Percentiles rank a stretch among this genome's conserved stretches.
Evolutionary conservation across 1,139 yeast species (phyloP).

Genomic region (Yamadazyma siamensis): DNA sequence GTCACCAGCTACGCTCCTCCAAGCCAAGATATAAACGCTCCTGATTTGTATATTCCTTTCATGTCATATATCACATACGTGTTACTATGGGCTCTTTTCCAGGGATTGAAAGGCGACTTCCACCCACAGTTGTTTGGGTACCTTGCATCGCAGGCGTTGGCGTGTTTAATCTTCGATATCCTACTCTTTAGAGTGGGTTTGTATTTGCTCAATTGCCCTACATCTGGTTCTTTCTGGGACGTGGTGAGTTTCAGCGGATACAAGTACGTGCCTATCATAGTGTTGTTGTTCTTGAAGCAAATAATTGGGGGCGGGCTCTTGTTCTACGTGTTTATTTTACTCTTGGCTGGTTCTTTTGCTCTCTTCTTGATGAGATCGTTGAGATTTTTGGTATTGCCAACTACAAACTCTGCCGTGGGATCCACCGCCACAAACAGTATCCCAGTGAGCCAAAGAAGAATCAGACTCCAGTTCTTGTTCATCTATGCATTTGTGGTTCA

Average conservation of each 20-base stretch:
- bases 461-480: slow-evolving; percentile 83
- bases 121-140: slow-evolving; percentile 92
- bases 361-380: slow-evolving; percentile 81
- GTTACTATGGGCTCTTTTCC: slow-evolving; percentile 76
- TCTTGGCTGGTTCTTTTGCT: slow-evolving; percentile 50
- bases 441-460: slow-evolving; percentile 68
- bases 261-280: slow-evolving; percentile 79
- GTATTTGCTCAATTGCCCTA: slow-evolving; percentile 48
- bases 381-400: slow-evolving; percentile 67
- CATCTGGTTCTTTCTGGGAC: slow-evolving; percentile 66
- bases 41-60: slow-evolving; percentile 92
- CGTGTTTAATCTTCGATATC: slow-evolving; percentile 73
- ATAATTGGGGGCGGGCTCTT: slow-evolving; percentile 33
- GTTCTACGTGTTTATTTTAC: slow-evolving; percentile 38
- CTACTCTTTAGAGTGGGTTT: slow-evolving; percentile 42
- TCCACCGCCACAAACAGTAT: slow-evolving; percentile 49
- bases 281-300: slow-evolving; percentile 49
- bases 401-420: slow-evolving; percentile 34
- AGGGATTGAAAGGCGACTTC: slow-evolving; percentile 86
- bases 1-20: slow-evolving; percentile 58
- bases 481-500: slow-evolving; percentile 84
- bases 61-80: slow-evolving; percentile 92
- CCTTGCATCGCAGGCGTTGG: slow-evolving; percentile 86
- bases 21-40: slow-evolving; percentile 83
- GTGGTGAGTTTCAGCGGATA: slow-evolving; percentile 89